Percentiles rank a stretch among this genome's conserved stretches.
Conservation (phyloP, 257 asterid genomes). For the Solanum chilense region DNA sequence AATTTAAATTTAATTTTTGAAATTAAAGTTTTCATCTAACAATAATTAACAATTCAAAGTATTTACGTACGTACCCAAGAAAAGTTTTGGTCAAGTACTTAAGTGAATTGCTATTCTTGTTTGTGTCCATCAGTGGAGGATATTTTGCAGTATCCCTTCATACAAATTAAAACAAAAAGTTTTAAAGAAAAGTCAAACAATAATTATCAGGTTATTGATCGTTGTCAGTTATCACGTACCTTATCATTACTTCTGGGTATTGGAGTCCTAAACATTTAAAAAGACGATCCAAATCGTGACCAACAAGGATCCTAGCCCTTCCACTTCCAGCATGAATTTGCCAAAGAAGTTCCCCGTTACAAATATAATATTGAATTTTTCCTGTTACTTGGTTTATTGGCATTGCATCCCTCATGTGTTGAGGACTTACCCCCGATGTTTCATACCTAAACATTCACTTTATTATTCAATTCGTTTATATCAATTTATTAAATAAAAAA, state of each 20-base stretch:
- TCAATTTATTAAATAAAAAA: neutral
- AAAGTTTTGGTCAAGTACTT: conserved; percentile 61
- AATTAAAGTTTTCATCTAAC: neutral
- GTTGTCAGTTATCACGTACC: conserved; percentile 25
- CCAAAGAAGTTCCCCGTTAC: conserved; percentile 90
- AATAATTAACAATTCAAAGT: neutral
- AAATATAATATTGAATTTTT: conserved; percentile 69
- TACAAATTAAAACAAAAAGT: no score
- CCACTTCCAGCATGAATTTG: conserved; percentile 69
- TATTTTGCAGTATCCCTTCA: conserved; percentile 78
- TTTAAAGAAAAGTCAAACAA: neutral
- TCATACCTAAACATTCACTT: conserved; percentile 40
- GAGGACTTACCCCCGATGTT: conserved; percentile 67
- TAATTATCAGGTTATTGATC: neutral
- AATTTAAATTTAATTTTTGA: neutral
- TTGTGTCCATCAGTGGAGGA: conserved; percentile 78
- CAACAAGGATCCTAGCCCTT: conserved; percentile 69
- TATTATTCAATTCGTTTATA: neutral
- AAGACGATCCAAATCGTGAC: conserved; percentile 74
- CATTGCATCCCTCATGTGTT: conserved; percentile 56
- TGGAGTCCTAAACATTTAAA: conserved; percentile 65
- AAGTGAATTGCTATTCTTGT: conserved; percentile 89
- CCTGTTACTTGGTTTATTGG: conserved; percentile 55
- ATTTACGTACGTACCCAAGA: conserved; percentile 42
- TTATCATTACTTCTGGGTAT: conserved; percentile 49